A percentile compares a stretch with the other conserved stretches of the same genome.
phyloP scores from a whole-genome alignment of 345 rosid species.

The Eucalyptus marginata region DNA sequence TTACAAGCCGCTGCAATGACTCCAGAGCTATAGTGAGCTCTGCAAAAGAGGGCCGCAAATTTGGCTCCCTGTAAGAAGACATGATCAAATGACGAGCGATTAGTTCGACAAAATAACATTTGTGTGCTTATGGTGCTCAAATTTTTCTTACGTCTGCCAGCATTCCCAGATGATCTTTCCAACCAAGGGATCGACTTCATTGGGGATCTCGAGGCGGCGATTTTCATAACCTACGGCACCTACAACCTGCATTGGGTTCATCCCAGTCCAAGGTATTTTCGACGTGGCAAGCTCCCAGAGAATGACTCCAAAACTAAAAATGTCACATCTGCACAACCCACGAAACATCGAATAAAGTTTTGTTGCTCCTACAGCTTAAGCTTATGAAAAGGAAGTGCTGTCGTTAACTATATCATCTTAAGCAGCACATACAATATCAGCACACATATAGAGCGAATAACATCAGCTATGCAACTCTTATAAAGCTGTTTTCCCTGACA shows the following conservation, averaged over 20 bases:
- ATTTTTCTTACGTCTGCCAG: conserved; percentile 79
- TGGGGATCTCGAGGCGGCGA: conserved; percentile 85
- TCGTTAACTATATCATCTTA: background rate
- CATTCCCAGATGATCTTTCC: conserved; percentile 73
- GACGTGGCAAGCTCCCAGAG: conserved; percentile 99
- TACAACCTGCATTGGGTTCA: conserved; percentile 99
- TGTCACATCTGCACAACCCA: conserved; percentile 63
- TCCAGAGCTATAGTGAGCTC: conserved; percentile 49
- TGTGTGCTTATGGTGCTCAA: background rate
- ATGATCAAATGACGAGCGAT: background rate
- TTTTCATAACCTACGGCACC: conserved; percentile 97
- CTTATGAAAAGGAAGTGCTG: background rate
- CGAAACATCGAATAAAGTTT: background rate
- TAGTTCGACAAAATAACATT: background rate
- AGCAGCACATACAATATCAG: fast-evolving
- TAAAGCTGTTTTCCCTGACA: background rate
- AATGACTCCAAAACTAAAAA: conserved; percentile 91
- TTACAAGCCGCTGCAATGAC: conserved; percentile 62
- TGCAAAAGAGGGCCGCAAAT: conserved; percentile 76
- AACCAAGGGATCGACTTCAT: conserved; percentile 84
- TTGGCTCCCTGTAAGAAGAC: conserved; percentile 58
- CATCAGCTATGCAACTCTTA: background rate
- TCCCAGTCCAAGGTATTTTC: conserved; percentile 85
- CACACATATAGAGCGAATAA: background rate
- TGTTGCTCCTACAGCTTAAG: background rate